A percentile compares a stretch with the other conserved stretches of the same genome.
Conservation (phyloP, 1,284 basidiomycete genomes). For the Rhodotorula sp. region DNA sequence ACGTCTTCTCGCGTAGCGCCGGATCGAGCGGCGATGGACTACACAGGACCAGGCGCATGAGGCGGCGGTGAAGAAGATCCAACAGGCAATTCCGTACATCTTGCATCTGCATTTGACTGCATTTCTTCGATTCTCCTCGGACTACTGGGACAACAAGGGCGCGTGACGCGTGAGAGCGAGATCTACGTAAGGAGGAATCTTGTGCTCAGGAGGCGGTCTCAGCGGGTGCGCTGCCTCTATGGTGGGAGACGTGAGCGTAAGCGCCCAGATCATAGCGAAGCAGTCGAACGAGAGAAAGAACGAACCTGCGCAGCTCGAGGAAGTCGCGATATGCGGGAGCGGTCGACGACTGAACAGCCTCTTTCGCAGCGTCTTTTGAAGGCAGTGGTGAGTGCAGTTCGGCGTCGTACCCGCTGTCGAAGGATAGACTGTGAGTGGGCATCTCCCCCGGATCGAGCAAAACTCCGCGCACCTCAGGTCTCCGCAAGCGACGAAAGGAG, state of each 20-base stretch:
- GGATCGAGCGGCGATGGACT: slow-evolving; percentile 27
- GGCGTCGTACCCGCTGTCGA: slow-evolving; percentile 41
- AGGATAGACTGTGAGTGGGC: background rate
- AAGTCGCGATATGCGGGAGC: slow-evolving; percentile 43
- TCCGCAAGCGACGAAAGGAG: slow-evolving; percentile 47
- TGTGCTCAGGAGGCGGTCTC: background rate
- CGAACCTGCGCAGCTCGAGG: slow-evolving; percentile 31
- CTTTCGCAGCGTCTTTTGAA: background rate
- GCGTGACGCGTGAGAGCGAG: background rate
- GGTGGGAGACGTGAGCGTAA: too few species aligned
- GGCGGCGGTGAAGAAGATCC: background rate
- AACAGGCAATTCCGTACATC: background rate
- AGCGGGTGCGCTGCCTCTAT: slow-evolving; percentile 3
- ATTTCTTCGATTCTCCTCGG: background rate
- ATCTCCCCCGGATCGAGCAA: background rate
- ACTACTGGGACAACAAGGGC: background rate
- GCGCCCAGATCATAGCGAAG: background rate
- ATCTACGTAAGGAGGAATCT: background rate
- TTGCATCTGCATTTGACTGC: background rate
- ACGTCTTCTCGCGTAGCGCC: slow-evolving; percentile 5
- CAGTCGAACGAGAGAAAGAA: background rate
- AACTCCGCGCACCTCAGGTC: slow-evolving; percentile 42
- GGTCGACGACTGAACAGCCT: slow-evolving; percentile 37
- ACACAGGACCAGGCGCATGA: slow-evolving; percentile 12
- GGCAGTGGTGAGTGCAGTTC: slow-evolving; percentile 42